Conservation (phyloP, 345 rosid genomes). For the Streptanthus diversifolius region DNA sequence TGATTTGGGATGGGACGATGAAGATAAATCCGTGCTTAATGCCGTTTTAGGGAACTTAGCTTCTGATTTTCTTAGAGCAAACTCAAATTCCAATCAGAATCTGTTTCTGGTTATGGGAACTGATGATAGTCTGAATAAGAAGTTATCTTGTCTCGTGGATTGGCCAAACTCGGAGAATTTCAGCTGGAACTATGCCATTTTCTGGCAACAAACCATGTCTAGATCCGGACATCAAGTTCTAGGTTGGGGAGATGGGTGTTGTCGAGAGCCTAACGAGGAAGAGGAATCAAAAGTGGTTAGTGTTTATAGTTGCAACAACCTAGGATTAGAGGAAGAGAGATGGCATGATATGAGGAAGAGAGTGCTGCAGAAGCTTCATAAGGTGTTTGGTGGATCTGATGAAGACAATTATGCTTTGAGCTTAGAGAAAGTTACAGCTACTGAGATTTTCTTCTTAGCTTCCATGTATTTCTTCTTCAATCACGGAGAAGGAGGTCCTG, state of each 20-base stretch:
- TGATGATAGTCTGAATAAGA: constrained; percentile 72
- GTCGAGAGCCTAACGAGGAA: constrained; percentile 78
- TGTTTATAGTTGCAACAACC: constrained; percentile 33
- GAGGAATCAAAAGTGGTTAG: constrained; percentile 58
- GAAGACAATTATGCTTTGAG: constrained; percentile 80
- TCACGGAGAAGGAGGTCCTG: constrained; percentile 85
- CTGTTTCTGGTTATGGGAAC: constrained; percentile 53
- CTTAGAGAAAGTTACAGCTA: constrained; percentile 86
- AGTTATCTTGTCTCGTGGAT: constrained; percentile 92
- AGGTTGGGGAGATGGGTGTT: constrained; percentile 99
- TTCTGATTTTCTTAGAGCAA: constrained; percentile 64
- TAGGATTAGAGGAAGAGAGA: constrained; percentile 44
- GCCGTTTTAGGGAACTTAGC: constrained; percentile 81
- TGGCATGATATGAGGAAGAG: constrained; percentile 85
- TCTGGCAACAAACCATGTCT: constrained; percentile 91
- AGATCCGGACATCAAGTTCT: constrained; percentile 79
- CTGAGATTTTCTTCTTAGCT: constrained; percentile 87
- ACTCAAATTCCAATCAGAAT: constrained; percentile 61
- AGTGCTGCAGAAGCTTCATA: constrained; percentile 81
- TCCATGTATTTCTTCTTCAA: constrained; percentile 98
- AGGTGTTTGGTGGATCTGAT: constrained; percentile 77
- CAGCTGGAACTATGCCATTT: constrained; percentile 95
- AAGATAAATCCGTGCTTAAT: constrained; percentile 58
- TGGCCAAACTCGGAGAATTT: constrained; percentile 63
- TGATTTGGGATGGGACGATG: constrained; percentile 68